Percentiles rank a stretch among this genome's conserved stretches.
phyloP scores from a whole-genome alignment of 495 filamentous ascomycete species.

The Hyaloscypha hepaticicola region DNA sequence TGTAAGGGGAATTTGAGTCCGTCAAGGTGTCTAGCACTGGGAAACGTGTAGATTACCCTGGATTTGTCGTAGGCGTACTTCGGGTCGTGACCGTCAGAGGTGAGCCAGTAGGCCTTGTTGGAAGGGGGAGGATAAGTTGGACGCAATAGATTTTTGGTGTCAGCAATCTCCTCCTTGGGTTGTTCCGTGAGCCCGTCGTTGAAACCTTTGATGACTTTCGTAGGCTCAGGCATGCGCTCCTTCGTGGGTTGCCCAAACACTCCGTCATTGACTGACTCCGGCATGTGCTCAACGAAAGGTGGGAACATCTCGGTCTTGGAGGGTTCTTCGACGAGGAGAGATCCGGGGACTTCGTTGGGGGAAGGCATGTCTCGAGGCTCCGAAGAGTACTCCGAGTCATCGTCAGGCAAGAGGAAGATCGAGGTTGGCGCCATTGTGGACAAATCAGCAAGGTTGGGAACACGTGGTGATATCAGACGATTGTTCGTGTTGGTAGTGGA shows the following conservation, averaged over 20 bases:
- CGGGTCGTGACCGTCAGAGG: neutral
- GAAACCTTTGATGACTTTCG: neutral
- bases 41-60: neutral
- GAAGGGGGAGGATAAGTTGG: neutral
- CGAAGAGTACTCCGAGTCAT: neutral
- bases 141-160: neutral
- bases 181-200: neutral
- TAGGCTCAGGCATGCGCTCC: neutral
- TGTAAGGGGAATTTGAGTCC: neutral
- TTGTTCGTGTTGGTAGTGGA: neutral
- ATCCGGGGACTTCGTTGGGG: neutral
- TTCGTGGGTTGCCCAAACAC: no score
- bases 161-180: neutral
- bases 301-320: neutral
- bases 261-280: no score
- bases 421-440: neutral
- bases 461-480: neutral
- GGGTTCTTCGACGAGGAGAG: neutral
- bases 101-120: constrained; percentile 5
- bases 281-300: neutral
- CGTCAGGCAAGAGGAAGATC: neutral
- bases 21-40: neutral
- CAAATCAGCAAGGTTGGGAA: no score
- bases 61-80: neutral
- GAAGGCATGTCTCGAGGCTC: neutral